Conservation (phyloP, 257 asterid genomes). For the Scutellaria barbata region DNA sequence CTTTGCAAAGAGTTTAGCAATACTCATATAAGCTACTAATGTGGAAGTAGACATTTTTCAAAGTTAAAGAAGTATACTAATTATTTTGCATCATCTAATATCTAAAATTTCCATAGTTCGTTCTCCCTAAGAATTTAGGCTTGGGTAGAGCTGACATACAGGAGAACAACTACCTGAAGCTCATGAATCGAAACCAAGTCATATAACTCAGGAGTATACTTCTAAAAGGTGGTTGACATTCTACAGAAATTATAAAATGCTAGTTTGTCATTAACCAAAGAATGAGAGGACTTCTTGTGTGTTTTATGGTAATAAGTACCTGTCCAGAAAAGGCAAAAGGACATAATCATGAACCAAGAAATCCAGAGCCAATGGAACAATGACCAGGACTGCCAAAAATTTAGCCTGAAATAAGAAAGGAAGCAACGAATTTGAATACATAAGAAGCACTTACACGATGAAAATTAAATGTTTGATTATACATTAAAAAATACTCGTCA, state of each 20-base stretch:
- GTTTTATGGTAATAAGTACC: constrained; percentile 50
- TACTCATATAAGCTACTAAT: constrained; percentile 16
- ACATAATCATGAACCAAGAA: constrained; percentile 88
- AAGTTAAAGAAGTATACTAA: not conserved
- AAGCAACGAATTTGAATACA: constrained; percentile 29
- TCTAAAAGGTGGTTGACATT: no score
- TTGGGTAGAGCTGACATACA: not conserved
- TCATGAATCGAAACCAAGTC: no score
- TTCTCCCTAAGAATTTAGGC: not conserved
- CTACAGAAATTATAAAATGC: constrained; percentile 3
- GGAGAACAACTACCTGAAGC: no score
- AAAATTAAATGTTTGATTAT: constrained; percentile 20
- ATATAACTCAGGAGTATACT: no score
- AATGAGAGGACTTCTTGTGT: constrained; percentile 20
- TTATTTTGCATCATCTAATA: not conserved
- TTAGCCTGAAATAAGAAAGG: constrained; percentile 74
- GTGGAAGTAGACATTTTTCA: constrained; percentile 21
- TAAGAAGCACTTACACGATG: constrained; percentile 20
- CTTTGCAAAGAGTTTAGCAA: not conserved
- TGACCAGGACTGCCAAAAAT: constrained; percentile 79
- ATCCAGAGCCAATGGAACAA: constrained; percentile 85
- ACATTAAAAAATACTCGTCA: constrained; percentile 26
- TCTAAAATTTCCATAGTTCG: not conserved
- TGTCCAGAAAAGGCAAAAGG: constrained; percentile 96
- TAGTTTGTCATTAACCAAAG: constrained; percentile 25